A percentile compares a stretch with the other conserved stretches of the same genome.
Evolutionary conservation across 1,284 basidiomycete species (phyloP).

Genomic region (Austroboletus rostrupii): DNA sequence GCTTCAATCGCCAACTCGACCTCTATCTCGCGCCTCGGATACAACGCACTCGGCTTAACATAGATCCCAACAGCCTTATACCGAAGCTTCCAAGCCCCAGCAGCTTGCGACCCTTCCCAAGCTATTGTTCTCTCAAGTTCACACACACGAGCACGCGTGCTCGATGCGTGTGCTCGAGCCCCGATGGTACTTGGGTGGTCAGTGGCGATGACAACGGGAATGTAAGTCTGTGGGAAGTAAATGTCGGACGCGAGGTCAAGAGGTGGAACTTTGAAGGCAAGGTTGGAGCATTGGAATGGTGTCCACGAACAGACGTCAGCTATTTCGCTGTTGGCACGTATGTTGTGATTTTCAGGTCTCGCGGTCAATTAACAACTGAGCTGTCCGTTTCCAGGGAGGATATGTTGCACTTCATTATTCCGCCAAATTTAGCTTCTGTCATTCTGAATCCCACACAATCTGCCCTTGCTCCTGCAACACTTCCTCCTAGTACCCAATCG

Average conservation of each 20-base stretch:
- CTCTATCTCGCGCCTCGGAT: conserved; percentile 95
- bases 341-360: conserved; percentile 34
- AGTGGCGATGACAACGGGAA: conserved; percentile 91
- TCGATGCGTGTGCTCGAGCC: conserved; percentile 78
- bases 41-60: conserved; percentile 82
- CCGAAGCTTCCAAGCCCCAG: conserved; percentile 95
- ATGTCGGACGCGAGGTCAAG: conserved; percentile 86
- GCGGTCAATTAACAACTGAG: conserved; percentile 11
- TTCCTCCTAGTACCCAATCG: conserved; percentile 60
- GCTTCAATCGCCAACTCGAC: conserved; percentile 93
- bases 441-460: conserved; percentile 61
- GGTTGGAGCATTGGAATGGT: conserved; percentile 90
- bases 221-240: conserved; percentile 92
- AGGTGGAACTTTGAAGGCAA: conserved; percentile 82
- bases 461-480: conserved; percentile 59
- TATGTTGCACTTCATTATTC: conserved; percentile 78
- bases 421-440: conserved; percentile 64
- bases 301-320: conserved; percentile 79
- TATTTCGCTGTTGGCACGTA: conserved; percentile 83
- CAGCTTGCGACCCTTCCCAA: conserved; percentile 94
- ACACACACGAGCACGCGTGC: conserved; percentile 69
- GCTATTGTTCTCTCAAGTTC: conserved; percentile 74
- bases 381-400: conserved; percentile 57
- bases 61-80: conserved; percentile 87
- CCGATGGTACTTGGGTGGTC: conserved; percentile 87